These are phyloP conservation scores for Suillus bovinus DNA, from an alignment of 768 basidiomycete genomes.

Conservation along the genomic window DNA sequence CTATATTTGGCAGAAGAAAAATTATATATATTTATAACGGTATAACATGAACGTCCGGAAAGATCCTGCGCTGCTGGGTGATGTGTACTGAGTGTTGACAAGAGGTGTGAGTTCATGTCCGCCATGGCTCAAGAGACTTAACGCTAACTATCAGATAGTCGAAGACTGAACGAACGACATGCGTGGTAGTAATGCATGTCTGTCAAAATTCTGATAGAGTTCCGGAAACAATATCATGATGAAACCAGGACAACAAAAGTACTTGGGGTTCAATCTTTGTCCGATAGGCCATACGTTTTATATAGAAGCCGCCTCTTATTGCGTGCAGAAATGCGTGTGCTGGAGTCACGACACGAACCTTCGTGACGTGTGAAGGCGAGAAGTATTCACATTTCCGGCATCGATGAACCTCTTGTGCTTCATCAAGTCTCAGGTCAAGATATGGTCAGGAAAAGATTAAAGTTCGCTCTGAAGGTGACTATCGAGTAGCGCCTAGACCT, in stretches of 20 bases:
- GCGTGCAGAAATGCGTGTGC: neutral
- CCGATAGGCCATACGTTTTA: neutral
- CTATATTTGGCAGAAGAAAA: too few species aligned
- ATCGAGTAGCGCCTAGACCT: slow-evolving; percentile 68
- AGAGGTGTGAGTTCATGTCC: neutral
- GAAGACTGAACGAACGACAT: neutral
- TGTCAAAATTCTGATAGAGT: neutral
- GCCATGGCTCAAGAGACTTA: neutral
- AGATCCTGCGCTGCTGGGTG: neutral
- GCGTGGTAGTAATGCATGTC: neutral
- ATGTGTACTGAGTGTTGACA: too few species aligned
- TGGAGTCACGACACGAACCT: neutral
- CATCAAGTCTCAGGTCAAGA: neutral
- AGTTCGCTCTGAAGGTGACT: neutral
- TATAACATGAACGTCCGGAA: neutral
- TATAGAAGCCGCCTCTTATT: neutral
- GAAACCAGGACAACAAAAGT: neutral
- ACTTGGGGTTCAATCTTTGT: neutral
- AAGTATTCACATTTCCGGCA: neutral
- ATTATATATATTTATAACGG: too few species aligned
- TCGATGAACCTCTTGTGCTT: neutral
- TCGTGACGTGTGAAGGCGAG: neutral
- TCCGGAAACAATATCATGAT: neutral
- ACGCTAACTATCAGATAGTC: neutral
- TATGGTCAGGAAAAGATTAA: neutral